These are phyloP conservation scores for Trichoderma reesei DNA, from an alignment of 495 filamentous ascomycete genomes.

Conservation along the genomic window DNA sequence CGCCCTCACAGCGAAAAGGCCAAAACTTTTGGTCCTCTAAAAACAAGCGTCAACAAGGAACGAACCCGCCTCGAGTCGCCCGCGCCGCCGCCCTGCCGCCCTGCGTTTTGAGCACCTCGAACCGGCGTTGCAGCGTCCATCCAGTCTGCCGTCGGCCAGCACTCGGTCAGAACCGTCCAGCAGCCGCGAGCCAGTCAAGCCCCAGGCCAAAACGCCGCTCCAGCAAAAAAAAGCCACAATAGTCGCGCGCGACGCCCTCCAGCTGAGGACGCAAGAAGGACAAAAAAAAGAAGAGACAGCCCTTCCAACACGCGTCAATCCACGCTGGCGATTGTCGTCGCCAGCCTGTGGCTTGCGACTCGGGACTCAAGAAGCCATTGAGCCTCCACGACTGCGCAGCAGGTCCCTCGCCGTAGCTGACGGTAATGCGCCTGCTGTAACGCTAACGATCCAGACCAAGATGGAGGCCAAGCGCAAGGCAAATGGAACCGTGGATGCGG, in stretches of 20 bases:
- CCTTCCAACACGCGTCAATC: not conserved
- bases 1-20: constrained; percentile 1
- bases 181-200: too few species aligned
- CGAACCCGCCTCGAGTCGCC: not conserved
- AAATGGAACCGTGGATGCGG: constrained; percentile 29
- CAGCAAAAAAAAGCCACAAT: not conserved
- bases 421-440: constrained; percentile 5
- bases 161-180: too few species aligned
- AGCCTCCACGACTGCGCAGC: not conserved
- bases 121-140: too few species aligned
- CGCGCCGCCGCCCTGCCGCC: not conserved
- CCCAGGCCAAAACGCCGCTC: not conserved
- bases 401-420: not conserved
- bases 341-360: not conserved
- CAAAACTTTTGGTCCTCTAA: not conserved
- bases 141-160: too few species aligned
- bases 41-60: not conserved
- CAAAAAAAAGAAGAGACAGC: too few species aligned
- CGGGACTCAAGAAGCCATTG: not conserved
- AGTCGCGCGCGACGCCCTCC: not conserved
- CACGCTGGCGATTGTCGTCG: constrained; percentile 2
- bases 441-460: constrained; percentile 1
- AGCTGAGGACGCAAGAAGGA: not conserved
- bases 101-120: not conserved
- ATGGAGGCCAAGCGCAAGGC: constrained; percentile 66